Evolutionary conservation across 176 grass and related monocot species (phyloP), one percentile per base, ranked within the genome.

Genomic region (Oryza glumipatula): DNA sequence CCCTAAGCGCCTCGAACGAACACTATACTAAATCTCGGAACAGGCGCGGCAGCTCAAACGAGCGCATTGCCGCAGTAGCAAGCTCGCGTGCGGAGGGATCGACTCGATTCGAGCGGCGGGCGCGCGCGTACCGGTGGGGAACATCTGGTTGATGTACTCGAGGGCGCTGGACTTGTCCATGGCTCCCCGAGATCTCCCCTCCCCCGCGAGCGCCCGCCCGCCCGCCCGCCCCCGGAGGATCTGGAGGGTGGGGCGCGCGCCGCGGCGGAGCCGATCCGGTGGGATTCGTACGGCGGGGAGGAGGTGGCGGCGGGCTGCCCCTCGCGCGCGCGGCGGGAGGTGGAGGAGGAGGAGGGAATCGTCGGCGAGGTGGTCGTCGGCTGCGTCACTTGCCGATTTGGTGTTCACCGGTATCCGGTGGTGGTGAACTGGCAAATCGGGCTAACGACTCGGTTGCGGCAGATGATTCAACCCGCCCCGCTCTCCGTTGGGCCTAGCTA

Each of bases 91-190:
- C 51, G 23, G 23, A 85, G 64, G 63, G 56, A n/a, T 68, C 54
- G 73, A 85, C 86, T 76, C 39, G 77, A 78, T 58, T 71, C 28
- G 15, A 56, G 32, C 11, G 35, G 36, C 33, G 61, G 26, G 54
- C 61, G 36, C 24, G 61, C 33, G 54, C 61, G 21, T 81, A 92
- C 96, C 96, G 3, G 91, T 99, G 65, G 96, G 96, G 76, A 99
- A 99, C 94, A 96, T 99, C 91, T 96, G 96, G 74, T 99, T 99
- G 81, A 99, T 99, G 88, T 99, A 99, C 76, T 99, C 96, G 32
- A 99, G 78, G 82, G 96, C 93, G 82, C 93, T 94, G 56, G 96
- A 96, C 88, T 96, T 99, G 77, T 96, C 91, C 96, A 99, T 99
- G 66, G 22, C 83, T 82, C 78, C 47, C 58, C 17, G 78, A 85